Evolutionary conservation across 139 green algal species (phyloP), one percentile per base, ranked within the genome.

Genomic region (Chlorokybus atmophyticus): DNA sequence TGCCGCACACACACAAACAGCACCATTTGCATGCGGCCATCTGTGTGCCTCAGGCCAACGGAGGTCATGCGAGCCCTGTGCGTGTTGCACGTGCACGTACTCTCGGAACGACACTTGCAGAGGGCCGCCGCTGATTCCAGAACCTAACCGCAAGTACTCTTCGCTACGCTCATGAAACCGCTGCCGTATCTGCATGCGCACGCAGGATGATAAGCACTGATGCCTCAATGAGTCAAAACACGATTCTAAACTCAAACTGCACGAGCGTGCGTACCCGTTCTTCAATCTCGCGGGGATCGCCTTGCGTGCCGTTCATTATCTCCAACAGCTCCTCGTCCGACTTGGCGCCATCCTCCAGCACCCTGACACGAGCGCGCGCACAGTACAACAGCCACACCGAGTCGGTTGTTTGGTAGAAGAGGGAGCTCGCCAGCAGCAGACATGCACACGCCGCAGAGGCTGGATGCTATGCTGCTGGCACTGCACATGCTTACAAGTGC

Each of bases 291-390:
- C 5, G 6, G 10, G 42, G 42, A 21, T 52, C 42, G 7, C 42
- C 42, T n/a, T 52, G 25, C 6, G 42, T 23, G 7, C 42, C 42
- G 6, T 52, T 23, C 6, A 52, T 17, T 7, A 52, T 17, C 7
- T 52, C 7, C 42, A 23, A 10, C 10, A 52, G 42, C 42, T 52
- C 42, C 42, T 17, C 10, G 17, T 52, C 42, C 10, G 42, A 28
- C 42, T 52, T 7, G 42, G 42, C 42, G 8, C 17, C 42, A n/a
- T 52, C 42, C 42, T 52, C 42, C 42, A 52, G 42, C 42, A 52
- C 10, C 42, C 42, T 52, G 42, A 14, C 35, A 44, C 10, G 35
- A 14, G 35, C n/a, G n/a, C n/a, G n/a, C n/a, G n/a, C n/a, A n/a
- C n/a, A n/a, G n/a, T n/a, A n/a, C n/a, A n/a, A n/a, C n/a, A n/a